phyloP scores from a whole-genome alignment of 2,329 filamentous ascomycete species.

The Harringtonia aguacate region DNA sequence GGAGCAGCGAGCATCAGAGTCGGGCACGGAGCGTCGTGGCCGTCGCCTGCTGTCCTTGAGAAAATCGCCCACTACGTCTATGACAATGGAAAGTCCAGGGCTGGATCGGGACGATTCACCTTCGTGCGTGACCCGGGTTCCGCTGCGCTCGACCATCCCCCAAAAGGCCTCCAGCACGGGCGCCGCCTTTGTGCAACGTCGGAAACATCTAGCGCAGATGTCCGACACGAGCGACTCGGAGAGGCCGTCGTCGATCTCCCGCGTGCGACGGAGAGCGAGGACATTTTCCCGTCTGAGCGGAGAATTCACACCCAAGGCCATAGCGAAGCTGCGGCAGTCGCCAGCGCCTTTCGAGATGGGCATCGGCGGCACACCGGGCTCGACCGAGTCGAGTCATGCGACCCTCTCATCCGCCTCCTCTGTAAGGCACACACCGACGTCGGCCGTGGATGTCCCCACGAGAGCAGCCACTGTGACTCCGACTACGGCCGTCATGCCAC shows the following conservation, averaged over 20 bases:
- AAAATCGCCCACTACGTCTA: slow-evolving; percentile 6
- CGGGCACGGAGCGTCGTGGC: slow-evolving; percentile 2
- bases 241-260: slow-evolving; percentile 1
- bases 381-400: neutral
- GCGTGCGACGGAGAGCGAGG: neutral
- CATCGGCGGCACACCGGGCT: neutral
- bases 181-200: slow-evolving; percentile 32
- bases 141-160: neutral
- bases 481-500: too few species aligned
- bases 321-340: neutral
- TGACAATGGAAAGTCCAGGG: too few species aligned
- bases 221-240: slow-evolving; percentile 14
- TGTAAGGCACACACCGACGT: neutral
- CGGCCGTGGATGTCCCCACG: too few species aligned
- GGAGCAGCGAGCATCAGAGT: neutral
- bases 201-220: slow-evolving; percentile 16
- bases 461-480: too few species aligned
- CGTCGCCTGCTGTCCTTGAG: slow-evolving; percentile 6
- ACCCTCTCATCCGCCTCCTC: neutral
- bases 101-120: too few species aligned
- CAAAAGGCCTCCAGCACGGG: slow-evolving; percentile 30
- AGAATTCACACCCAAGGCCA: neutral
- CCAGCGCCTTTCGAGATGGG: neutral
- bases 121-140: too few species aligned
- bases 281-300: slow-evolving; percentile 3